phyloP scores from a whole-genome alignment of 495 filamentous ascomycete species.

The Podospora anserina region DNA sequence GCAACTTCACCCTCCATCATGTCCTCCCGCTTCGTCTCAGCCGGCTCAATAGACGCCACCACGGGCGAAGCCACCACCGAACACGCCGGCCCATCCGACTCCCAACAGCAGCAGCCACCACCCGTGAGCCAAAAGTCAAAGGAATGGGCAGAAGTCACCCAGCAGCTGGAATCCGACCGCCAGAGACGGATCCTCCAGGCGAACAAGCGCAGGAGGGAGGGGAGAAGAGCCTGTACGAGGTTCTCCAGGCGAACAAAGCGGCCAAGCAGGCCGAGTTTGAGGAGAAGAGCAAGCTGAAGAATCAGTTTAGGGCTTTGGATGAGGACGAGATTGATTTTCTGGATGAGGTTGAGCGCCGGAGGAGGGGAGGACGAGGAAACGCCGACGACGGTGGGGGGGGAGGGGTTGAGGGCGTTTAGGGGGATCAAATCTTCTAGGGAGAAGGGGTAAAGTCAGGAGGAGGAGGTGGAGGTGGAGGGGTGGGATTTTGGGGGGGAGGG shows the following conservation, averaged over 20 bases:
- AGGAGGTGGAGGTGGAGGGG: conserved; percentile 20
- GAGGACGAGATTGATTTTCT: conserved; percentile 93
- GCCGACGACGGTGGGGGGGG: conserved; percentile 69
- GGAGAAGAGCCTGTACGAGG: conserved; percentile 72
- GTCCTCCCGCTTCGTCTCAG: conserved; percentile 89
- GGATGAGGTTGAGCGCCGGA: conserved; percentile 69
- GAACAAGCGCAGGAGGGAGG: conserved; percentile 31
- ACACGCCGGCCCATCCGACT: too few species aligned
- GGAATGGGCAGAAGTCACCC: conserved; percentile 70
- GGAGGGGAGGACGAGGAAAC: conserved; percentile 68
- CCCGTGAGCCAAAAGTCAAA: conserved; percentile 18
- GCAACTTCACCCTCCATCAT: conserved; percentile 26
- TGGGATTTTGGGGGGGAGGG: conserved; percentile 11
- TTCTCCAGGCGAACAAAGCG: conserved; percentile 91
- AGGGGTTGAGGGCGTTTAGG: conserved; percentile 68
- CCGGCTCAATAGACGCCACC: conserved; percentile 67
- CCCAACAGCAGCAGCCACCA: conserved; percentile 12
- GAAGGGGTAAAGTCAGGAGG: conserved; percentile 47
- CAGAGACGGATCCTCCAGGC: conserved; percentile 44
- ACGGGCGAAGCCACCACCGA: conserved; percentile 25
- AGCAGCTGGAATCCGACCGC: conserved; percentile 62
- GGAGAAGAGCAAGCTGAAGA: conserved; percentile 78
- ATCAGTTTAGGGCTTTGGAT: conserved; percentile 91
- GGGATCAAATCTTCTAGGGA: conserved; percentile 57
- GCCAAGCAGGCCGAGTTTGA: conserved; percentile 97